Conservation (phyloP, 2,329 filamentous ascomycete species). For the Aureobasidium sp. region DNA sequence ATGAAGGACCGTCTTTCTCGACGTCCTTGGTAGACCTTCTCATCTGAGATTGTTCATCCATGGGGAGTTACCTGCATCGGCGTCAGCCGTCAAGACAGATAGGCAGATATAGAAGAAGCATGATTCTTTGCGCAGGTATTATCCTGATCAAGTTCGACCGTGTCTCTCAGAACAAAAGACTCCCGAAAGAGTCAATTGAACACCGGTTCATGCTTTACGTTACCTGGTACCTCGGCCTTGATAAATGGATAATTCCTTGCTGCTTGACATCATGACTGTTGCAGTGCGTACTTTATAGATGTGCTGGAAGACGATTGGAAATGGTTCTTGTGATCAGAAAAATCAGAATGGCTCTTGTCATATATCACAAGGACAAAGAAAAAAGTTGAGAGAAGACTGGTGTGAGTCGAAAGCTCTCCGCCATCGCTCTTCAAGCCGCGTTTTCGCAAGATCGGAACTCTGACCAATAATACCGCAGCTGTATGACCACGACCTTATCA, state of each 20-base stretch:
- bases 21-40: slow-evolving; percentile 10
- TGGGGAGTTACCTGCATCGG: not conserved
- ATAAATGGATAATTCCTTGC: slow-evolving; percentile 9
- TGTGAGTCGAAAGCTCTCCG: not conserved
- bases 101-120: slow-evolving; percentile 27
- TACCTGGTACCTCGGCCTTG: slow-evolving; percentile 20
- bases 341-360: not conserved
- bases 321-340: not conserved
- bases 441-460: not conserved
- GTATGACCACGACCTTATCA: not conserved
- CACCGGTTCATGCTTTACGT: slow-evolving; percentile 28
- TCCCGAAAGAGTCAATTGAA: slow-evolving; percentile 15
- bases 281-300: slow-evolving; percentile 15
- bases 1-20: slow-evolving; percentile 16
- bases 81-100: slow-evolving; percentile 12
- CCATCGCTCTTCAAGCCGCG: not conserved
- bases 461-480: not conserved
- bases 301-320: not conserved
- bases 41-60: slow-evolving; percentile 18
- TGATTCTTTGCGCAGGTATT: slow-evolving; percentile 44
- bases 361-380: not conserved
- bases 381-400: not conserved
- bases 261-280: slow-evolving; percentile 15
- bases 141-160: slow-evolving; percentile 48
- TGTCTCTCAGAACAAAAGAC: slow-evolving; percentile 39